A percentile compares a stretch with the other conserved stretches of the same genome.
Evolutionary conservation across 495 filamentous ascomycete genomes (phyloP).

Genomic region (Aspergillus ellipticus): DNA sequence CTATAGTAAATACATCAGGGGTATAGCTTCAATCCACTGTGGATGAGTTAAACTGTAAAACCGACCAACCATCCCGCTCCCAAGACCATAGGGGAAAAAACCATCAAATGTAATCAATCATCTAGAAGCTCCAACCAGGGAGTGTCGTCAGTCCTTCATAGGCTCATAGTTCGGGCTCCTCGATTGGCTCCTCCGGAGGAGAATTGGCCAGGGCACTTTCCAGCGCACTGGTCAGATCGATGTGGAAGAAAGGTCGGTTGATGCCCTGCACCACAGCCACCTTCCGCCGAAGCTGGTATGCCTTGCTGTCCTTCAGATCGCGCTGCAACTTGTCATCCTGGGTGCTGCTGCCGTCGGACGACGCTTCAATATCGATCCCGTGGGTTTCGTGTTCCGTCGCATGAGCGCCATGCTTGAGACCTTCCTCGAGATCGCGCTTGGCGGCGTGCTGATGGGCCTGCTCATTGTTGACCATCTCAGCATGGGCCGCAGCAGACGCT

Average conservation of each 20-base stretch:
- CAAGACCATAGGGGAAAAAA: background rate
- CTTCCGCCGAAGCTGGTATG: constrained; percentile 39
- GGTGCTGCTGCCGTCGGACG: constrained; percentile 27
- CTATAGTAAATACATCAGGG: background rate
- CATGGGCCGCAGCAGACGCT: constrained; percentile 62
- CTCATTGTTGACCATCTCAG: constrained; percentile 55
- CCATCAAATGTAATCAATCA: background rate
- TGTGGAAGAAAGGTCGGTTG: constrained; percentile 89
- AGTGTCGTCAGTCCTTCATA: background rate
- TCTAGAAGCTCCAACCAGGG: constrained; percentile 7
- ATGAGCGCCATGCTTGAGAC: constrained; percentile 24
- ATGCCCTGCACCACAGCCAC: constrained; percentile 76
- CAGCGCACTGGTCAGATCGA: constrained; percentile 87
- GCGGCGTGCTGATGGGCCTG: constrained; percentile 28
- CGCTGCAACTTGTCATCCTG: constrained; percentile 42
- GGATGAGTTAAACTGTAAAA: background rate
- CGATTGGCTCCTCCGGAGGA: constrained; percentile 21
- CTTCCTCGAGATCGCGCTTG: constrained; percentile 40
- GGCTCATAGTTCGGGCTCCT: background rate
- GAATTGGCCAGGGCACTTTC: constrained; percentile 82
- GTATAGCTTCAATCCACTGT: constrained; percentile 5
- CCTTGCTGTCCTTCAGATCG: constrained; percentile 43
- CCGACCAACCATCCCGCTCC: background rate
- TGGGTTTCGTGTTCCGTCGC: constrained; percentile 31
- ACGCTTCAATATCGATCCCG: constrained; percentile 31